Evolutionary conservation across 352 stramenopile genomes (phyloP).

Genomic region (Pythium dissotocum): DNA sequence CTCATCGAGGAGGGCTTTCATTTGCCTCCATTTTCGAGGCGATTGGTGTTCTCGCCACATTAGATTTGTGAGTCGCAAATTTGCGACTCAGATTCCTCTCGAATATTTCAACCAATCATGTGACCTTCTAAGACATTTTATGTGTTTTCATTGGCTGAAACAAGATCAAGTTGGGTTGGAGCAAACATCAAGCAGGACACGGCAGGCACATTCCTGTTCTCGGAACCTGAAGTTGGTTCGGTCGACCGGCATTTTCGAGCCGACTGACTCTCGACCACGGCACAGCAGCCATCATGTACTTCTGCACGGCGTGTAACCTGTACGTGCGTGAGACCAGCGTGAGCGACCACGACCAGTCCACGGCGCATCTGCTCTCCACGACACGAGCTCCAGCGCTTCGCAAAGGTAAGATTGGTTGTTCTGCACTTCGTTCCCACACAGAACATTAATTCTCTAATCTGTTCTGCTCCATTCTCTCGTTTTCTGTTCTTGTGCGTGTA

Average conservation of each 20-base stretch:
- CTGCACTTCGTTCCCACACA: not conserved
- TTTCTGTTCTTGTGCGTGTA: conserved; percentile 4
- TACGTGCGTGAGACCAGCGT: conserved; percentile 58
- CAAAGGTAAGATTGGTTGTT: conserved; percentile 35
- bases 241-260: not conserved
- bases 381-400: conserved; percentile 44
- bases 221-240: not conserved
- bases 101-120: conserved; percentile 20
- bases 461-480: not conserved
- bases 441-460: not conserved
- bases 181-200: not conserved
- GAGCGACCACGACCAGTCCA: conserved; percentile 55
- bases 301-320: conserved; percentile 57
- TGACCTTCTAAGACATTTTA: not conserved
- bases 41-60: no score
- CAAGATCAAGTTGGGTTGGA: not conserved
- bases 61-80: not conserved
- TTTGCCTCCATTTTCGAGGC: not conserved
- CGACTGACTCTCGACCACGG: not conserved
- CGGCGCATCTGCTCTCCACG: conserved; percentile 47
- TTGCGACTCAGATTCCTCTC: not conserved
- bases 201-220: conserved; percentile 1
- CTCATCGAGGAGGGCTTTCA: not conserved
- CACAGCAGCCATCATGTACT: conserved; percentile 44
- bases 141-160: conserved; percentile 13